phyloP scores from a whole-genome alignment of 345 rosid genomes.

The Murraya paniculata region DNA sequence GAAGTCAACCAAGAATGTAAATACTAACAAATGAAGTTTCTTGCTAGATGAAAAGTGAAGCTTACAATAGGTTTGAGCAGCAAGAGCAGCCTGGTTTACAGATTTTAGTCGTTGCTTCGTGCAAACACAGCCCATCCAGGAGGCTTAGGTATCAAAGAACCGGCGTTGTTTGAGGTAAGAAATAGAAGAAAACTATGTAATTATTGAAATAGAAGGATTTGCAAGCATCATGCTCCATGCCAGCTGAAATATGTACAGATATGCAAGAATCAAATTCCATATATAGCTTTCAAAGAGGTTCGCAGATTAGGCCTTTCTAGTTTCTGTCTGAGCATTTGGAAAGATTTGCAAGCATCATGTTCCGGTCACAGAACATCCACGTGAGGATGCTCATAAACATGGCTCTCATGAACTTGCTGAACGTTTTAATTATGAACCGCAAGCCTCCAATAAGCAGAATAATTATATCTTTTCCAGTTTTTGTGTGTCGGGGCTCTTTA shows the following conservation, averaged over 20 bases:
- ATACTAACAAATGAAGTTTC: background rate
- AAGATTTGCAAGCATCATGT: background rate
- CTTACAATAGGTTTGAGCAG: constrained; percentile 32
- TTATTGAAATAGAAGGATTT: background rate
- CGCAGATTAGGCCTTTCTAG: background rate
- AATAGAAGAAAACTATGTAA: background rate
- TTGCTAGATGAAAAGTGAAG: background rate
- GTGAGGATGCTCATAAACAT: background rate
- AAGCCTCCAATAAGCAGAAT: background rate
- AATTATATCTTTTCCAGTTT: background rate
- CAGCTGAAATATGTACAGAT: background rate
- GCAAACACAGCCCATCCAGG: constrained; percentile 30
- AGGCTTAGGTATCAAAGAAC: background rate
- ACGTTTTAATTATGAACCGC: background rate
- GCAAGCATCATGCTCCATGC: background rate
- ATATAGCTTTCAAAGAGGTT: background rate
- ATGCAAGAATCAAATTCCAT: background rate
- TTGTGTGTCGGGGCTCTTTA: background rate
- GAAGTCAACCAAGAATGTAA: background rate
- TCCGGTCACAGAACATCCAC: background rate
- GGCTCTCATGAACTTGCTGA: background rate
- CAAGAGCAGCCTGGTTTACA: constrained; percentile 27
- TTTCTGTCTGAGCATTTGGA: background rate
- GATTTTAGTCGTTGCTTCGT: constrained; percentile 19
- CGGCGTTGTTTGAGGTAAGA: background rate